Base-by-base conservation (phyloP, 495 filamentous ascomycete species). In the Tuber microsphaerosporum region DNA sequence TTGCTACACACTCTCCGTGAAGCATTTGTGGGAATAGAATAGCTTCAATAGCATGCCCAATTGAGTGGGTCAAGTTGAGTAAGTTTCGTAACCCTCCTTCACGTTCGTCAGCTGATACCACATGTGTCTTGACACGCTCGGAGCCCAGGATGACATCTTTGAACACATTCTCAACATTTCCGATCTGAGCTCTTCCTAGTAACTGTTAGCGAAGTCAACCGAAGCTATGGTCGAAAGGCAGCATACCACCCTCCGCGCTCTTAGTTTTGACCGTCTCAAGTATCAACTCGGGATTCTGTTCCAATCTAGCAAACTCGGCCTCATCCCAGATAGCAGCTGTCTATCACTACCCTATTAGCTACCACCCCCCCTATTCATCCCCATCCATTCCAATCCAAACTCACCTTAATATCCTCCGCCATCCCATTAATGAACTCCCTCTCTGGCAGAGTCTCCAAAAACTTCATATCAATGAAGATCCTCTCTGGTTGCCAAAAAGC, bases 391-490 rank as follows among this genome's bases (percentile, higher is more conserved):
- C 12, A 65, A 39, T 6, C 26, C 42, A 42, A 34, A 75, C 78
- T 73, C 74, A 86, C 87, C 84, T 98, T 98, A 82, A 98, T 89
- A 74, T 98, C 94, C 85, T 99, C 95, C 71, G 94, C 95, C 93
- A 99, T 97, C 73, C 95, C 95, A 84, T 99, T 99, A 84, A 98
- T 93, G 84, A 99, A 94, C 84, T 99, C 94, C 74, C 95, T 87
- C 70, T 91, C 91, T 6, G 94, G 94, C 42, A 99, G 87, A 12
- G 92, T 97, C 82, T 95, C 93, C 80, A 99, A 87, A 83, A 99
- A 98, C 71, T 90, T 89, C 69, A 97, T 88, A 85, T 99, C 95
- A 76, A 99, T 94, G 82, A 95, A 99, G 79, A 97, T 93, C 76
- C 92, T 90, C 79, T 91, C 88, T 43, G 95, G 95, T 83, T 98